Evolutionary conservation across 148 eudicot species (phyloP).

Genomic region (Rheum nobile): DNA sequence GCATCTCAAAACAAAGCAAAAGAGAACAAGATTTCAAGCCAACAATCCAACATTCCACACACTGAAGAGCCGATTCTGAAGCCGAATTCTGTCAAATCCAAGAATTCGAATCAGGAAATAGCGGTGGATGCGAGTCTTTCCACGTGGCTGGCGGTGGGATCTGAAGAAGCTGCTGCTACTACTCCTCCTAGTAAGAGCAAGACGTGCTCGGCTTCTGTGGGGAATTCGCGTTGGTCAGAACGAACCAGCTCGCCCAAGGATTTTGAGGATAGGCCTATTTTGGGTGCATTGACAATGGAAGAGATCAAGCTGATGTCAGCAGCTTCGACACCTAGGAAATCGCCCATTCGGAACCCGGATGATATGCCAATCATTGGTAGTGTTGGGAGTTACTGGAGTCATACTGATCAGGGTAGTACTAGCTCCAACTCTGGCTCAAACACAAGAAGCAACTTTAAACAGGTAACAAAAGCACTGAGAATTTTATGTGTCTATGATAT

Average conservation of each 20-base stretch:
- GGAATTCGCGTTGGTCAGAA: slow-evolving; percentile 21
- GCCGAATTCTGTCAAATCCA: neutral
- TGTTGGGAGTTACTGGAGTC: slow-evolving; percentile 67
- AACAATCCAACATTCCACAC: neutral
- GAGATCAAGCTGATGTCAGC: slow-evolving; percentile 35
- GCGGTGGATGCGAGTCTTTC: slow-evolving; percentile 61
- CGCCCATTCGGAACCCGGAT: slow-evolving; percentile 32
- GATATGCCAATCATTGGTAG: slow-evolving; percentile 48
- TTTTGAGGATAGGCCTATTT: slow-evolving; percentile 41
- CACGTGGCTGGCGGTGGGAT: slow-evolving; percentile 43
- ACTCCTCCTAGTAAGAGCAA: slow-evolving; percentile 14
- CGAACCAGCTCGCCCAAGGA: slow-evolving; percentile 21
- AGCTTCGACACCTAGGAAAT: slow-evolving; percentile 27
- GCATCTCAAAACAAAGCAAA: slow-evolving; percentile 24
- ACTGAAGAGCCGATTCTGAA: slow-evolving; percentile 18
- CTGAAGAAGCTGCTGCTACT: slow-evolving; percentile 16
- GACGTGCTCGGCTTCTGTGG: slow-evolving; percentile 32
- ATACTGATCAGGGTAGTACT: slow-evolving; percentile 20
- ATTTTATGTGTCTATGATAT: neutral
- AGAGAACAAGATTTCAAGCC: slow-evolving; percentile 25
- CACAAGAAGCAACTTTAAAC: slow-evolving; percentile 24
- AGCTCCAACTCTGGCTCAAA: slow-evolving; percentile 20
- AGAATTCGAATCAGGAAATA: neutral
- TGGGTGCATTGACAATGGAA: slow-evolving; percentile 43
- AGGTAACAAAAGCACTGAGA: slow-evolving; percentile 11